phyloP scores from a whole-genome alignment of 805 yeast species.

The Saccharomycopsis sp. region DNA sequence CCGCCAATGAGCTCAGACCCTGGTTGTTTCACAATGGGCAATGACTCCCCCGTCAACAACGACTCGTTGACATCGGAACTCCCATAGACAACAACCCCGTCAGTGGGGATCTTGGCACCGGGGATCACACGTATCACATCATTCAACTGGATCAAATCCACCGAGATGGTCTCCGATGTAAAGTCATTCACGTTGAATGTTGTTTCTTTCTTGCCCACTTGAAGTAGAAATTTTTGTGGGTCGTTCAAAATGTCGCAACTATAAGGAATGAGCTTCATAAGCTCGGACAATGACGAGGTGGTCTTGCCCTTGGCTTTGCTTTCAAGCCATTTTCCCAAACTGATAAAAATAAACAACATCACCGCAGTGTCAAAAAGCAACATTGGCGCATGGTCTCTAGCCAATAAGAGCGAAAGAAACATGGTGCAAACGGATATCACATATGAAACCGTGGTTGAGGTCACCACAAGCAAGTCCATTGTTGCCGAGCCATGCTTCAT shows the following conservation, averaged over 20 bases:
- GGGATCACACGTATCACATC: constrained; percentile 77
- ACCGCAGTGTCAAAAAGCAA: constrained; percentile 79
- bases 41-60: constrained; percentile 82
- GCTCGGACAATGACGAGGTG: constrained; percentile 73
- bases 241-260: constrained; percentile 56
- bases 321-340: constrained; percentile 87
- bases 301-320: constrained; percentile 91
- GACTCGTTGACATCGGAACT: constrained; percentile 83
- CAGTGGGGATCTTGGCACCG: constrained; percentile 87
- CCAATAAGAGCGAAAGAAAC: constrained; percentile 35
- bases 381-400: constrained; percentile 37
- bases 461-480: constrained; percentile 85
- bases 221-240: constrained; percentile 18
- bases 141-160: constrained; percentile 66
- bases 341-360: constrained; percentile 76
- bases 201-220: background rate
- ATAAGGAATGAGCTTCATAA: constrained; percentile 74
- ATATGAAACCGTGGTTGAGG: constrained; percentile 76
- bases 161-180: constrained; percentile 40
- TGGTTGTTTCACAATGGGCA: constrained; percentile 53
- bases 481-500: constrained; percentile 65
- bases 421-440: constrained; percentile 63
- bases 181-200: background rate
- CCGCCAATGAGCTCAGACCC: constrained; percentile 81
- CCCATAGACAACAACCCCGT: constrained; percentile 74